A percentile compares a stretch with the other conserved stretches of the same genome.
phyloP scores from a whole-genome alignment of 2,329 filamentous ascomycete genomes.

The Trichoderma afroharzianum region DNA sequence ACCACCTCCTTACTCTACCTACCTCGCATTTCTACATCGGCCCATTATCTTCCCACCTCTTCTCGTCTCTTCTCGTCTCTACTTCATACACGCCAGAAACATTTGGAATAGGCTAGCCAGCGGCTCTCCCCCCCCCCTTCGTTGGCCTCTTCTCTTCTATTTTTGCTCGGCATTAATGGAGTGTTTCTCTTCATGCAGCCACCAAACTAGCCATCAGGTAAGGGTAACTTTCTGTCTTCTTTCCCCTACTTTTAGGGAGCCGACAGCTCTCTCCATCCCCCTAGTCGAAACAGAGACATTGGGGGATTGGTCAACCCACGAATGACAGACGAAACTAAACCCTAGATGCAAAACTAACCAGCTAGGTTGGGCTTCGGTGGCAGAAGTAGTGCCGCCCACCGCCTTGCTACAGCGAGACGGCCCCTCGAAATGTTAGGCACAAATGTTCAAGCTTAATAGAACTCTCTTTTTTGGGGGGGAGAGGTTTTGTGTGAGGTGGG shows the following conservation, averaged over 20 bases:
- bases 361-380: not conserved
- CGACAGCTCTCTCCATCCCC: not conserved
- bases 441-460: not conserved
- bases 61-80: not conserved
- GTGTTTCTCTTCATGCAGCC: constrained; percentile 3
- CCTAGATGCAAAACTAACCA: not conserved
- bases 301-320: not conserved
- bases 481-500: not conserved
- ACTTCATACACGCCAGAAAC: not conserved
- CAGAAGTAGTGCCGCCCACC: not conserved
- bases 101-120: not conserved
- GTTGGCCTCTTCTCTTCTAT: not conserved
- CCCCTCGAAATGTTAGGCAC: not conserved
- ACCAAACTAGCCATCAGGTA: not conserved
- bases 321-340: not conserved
- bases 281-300: not conserved
- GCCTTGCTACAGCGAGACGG: not conserved
- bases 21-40: not conserved
- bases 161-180: not conserved
- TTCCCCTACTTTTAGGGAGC: not conserved
- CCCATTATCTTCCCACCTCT: not conserved
- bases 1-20: not conserved
- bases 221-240: not conserved
- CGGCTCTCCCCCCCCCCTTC: not conserved
- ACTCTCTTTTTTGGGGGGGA: not conserved